Evolutionary conservation across 1,284 basidiomycete species (phyloP), one percentile per base, ranked within the genome.

Genomic region (Pascua sp.): DNA sequence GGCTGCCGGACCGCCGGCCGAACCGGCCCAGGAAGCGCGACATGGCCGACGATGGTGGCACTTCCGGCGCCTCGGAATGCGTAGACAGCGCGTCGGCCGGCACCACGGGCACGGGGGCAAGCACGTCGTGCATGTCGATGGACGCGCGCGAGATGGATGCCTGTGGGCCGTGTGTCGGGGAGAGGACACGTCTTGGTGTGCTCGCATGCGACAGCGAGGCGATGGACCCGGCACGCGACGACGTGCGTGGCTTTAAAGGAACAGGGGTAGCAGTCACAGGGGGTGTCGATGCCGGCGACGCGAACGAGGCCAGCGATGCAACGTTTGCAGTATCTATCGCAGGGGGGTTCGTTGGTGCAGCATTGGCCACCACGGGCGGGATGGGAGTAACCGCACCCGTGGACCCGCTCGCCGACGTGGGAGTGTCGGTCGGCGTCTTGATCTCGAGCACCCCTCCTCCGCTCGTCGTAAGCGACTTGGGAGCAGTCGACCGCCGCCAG

Each of bases 371-470:
- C 24, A 32, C 24, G 24, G 24, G 24, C 24, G 24, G 24, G 24
- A 32, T 32, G 4, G 24, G 24, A 32, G 24, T 32, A 3, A 32
- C 24, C 7, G 24, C 24, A 32, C 24, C 24, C 24, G 24, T 32
- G 24, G 24, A 32, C 24, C 24, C 24, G 7, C 24, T 32, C 24
- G 24, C 24, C 24, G 24, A 32, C 24, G 24, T 32, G 24, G 24
- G 24, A 4, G 24, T 49, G 38, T 11, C 36, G n/a, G 49, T 39
- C 32, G 51, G 59, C 41, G 63, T 55, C 59, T 77, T 78, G 55
- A 72, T 64, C 51, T 78, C 74, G 16, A 78, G 59, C 8, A 76
- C 55, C 7, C 71, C 75, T 11, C 76, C 76, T 1, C 76, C 76
- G 13, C 68, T 71, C 2, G 76, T 78, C 8, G 66, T 65, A 10